Percentiles rank a stretch among this genome's conserved stretches.
Conservation (phyloP, 495 filamentous ascomycete species). For the Lasiosphaeria hispida region DNA sequence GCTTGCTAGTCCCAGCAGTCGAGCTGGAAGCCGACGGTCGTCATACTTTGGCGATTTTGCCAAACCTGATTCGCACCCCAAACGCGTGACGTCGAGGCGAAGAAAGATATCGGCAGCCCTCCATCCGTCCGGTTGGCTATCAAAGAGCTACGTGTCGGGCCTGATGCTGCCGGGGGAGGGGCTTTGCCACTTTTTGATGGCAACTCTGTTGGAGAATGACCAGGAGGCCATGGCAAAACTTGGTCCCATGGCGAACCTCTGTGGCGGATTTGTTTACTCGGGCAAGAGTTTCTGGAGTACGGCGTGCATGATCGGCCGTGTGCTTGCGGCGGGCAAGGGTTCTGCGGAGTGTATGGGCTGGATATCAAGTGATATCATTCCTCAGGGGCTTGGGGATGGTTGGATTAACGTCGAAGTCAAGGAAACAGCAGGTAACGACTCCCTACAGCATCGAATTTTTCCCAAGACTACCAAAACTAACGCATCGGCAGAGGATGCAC, state of each 20-base stretch:
- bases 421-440: conserved; percentile 44
- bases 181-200: conserved; percentile 73
- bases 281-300: conserved; percentile 82
- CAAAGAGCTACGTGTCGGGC: conserved; percentile 73
- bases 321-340: conserved; percentile 63
- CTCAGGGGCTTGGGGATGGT: conserved; percentile 51
- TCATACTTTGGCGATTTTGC: conserved; percentile 38
- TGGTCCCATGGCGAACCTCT: conserved; percentile 68
- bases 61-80: conserved; percentile 23
- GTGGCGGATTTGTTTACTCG: conserved; percentile 72
- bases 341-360: conserved; percentile 77
- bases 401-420: conserved; percentile 63
- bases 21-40: conserved; percentile 36
- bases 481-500: conserved; percentile 36
- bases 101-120: conserved; percentile 44
- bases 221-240: conserved; percentile 59
- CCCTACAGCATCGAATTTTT: conserved; percentile 5
- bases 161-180: conserved; percentile 74
- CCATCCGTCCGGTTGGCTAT: conserved; percentile 71
- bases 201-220: conserved; percentile 75
- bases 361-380: conserved; percentile 60
- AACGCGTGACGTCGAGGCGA: conserved; percentile 31
- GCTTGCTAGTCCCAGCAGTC: conserved; percentile 31
- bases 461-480: not conserved
- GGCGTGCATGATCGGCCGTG: conserved; percentile 69